These are phyloP conservation scores for Colletotrichum tabaci DNA, from an alignment of 2,329 filamentous ascomycete species.

Conservation along the genomic window DNA sequence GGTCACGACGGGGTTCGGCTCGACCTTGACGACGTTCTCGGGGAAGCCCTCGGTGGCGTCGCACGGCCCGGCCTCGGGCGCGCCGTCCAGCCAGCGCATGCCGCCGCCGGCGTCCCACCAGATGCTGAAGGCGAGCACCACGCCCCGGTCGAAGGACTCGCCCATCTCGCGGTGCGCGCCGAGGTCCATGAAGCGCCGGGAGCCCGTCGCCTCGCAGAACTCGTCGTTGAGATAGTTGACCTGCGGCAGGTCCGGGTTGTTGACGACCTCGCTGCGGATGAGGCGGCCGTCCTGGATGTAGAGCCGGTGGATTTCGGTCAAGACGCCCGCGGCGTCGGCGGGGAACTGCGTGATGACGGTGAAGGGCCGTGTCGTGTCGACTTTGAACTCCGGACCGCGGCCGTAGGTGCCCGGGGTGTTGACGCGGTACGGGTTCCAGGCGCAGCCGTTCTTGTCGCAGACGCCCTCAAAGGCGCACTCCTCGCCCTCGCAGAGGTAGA, in stretches of 20 bases:
- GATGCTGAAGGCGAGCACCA: conserved; percentile 67
- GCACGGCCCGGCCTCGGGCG: conserved; percentile 65
- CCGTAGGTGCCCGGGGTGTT: conserved; percentile 51
- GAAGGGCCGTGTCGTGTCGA: conserved; percentile 56
- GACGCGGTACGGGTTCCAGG: conserved; percentile 58
- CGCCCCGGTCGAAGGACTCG: conserved; percentile 60
- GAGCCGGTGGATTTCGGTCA: conserved; percentile 62
- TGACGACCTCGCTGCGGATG: conserved; percentile 59
- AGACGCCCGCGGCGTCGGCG: conserved; percentile 52
- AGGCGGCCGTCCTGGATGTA: conserved; percentile 66
- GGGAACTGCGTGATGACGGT: conserved; percentile 68
- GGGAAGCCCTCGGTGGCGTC: conserved; percentile 68
- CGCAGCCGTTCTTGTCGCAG: conserved; percentile 62
- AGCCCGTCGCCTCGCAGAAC: conserved; percentile 52
- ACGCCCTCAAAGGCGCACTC: conserved; percentile 56
- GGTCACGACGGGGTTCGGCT: conserved; percentile 64
- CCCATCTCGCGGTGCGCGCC: conserved; percentile 63
- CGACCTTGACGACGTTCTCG: conserved; percentile 59
- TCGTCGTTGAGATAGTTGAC: conserved; percentile 55
- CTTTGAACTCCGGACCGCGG: conserved; percentile 46
- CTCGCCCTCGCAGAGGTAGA: conserved; percentile 61
- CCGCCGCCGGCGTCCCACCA: conserved; percentile 66
- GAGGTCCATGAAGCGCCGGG: conserved; percentile 51
- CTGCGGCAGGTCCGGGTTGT: conserved; percentile 48
- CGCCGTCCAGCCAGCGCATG: conserved; percentile 69